These are phyloP conservation scores for Rhynchosporium agropyri DNA, from an alignment of 2,329 filamentous ascomycete species.

Conservation along the genomic window DNA sequence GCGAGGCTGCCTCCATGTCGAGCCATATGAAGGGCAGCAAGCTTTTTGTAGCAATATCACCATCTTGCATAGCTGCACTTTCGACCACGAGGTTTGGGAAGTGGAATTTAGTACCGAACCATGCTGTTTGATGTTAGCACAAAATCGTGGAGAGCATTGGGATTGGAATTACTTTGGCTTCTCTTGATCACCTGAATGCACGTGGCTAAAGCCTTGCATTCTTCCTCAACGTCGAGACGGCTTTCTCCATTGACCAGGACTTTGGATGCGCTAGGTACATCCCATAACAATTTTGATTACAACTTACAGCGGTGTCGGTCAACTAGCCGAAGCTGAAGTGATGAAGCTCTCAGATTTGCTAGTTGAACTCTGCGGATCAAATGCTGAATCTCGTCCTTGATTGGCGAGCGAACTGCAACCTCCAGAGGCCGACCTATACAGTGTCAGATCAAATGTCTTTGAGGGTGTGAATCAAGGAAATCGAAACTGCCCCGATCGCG, in stretches of 20 bases:
- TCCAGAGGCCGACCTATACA: background rate
- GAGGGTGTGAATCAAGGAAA: background rate
- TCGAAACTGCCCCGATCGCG: background rate
- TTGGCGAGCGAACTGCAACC: background rate
- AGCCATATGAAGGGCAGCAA: background rate
- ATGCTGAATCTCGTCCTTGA: background rate
- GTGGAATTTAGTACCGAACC: background rate
- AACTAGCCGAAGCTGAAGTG: background rate
- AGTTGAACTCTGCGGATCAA: background rate
- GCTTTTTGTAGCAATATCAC: background rate
- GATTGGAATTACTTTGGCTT: background rate
- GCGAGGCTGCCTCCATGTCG: too few relatives aligned
- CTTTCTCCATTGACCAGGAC: background rate
- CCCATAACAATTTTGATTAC: background rate
- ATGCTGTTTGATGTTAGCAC: background rate
- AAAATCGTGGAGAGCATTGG: background rate
- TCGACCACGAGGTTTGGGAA: background rate
- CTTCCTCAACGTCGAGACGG: background rate
- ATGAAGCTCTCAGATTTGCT: background rate
- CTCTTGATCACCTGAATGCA: background rate
- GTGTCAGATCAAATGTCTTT: background rate
- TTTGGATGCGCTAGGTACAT: background rate
- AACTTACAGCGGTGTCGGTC: background rate
- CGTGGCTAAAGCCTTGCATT: background rate
- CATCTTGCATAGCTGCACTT: background rate